Evolutionary conservation across 257 asterid genomes (phyloP).

Genomic region (Gentiana macrophylla): DNA sequence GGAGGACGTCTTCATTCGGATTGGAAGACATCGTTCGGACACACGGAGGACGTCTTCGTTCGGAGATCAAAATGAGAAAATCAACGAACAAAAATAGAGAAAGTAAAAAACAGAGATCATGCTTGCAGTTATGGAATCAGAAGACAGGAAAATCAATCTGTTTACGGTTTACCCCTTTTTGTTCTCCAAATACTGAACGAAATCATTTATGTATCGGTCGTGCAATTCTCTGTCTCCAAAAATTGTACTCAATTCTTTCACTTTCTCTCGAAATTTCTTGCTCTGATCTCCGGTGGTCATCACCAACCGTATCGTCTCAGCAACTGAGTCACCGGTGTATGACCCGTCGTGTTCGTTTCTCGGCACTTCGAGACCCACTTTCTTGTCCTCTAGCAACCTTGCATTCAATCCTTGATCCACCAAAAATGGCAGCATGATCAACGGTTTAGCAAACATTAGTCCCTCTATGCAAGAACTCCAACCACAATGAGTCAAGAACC

Average conservation of each 20-base stretch:
- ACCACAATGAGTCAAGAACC: slow-evolving; percentile 21
- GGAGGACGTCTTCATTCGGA: no score
- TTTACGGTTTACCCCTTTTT: neutral
- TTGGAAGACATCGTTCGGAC: no score
- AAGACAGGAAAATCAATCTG: no score
- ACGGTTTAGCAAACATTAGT: slow-evolving; percentile 9
- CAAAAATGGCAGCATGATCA: slow-evolving; percentile 18
- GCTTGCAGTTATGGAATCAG: no score
- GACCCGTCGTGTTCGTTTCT: slow-evolving; percentile 15
- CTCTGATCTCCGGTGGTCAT: slow-evolving; percentile 11
- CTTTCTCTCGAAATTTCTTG: neutral
- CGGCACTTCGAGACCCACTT: slow-evolving; percentile 3
- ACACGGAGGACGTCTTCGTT: no score
- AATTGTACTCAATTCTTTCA: slow-evolving; percentile 7
- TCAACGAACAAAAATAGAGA: no score
- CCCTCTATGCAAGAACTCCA: slow-evolving; percentile 28
- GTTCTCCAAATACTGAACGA: slow-evolving; percentile 4
- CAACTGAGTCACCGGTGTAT: slow-evolving; percentile 12
- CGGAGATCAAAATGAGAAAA: no score
- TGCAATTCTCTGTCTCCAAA: slow-evolving; percentile 9
- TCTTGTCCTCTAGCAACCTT: slow-evolving; percentile 12
- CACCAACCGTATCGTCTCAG: slow-evolving; percentile 7
- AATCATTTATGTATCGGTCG: neutral
- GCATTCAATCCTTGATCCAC: slow-evolving; percentile 28
- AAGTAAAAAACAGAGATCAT: no score